Evolutionary conservation across 768 basidiomycete genomes (phyloP).

Genomic region (Collybiopsis confluens): DNA sequence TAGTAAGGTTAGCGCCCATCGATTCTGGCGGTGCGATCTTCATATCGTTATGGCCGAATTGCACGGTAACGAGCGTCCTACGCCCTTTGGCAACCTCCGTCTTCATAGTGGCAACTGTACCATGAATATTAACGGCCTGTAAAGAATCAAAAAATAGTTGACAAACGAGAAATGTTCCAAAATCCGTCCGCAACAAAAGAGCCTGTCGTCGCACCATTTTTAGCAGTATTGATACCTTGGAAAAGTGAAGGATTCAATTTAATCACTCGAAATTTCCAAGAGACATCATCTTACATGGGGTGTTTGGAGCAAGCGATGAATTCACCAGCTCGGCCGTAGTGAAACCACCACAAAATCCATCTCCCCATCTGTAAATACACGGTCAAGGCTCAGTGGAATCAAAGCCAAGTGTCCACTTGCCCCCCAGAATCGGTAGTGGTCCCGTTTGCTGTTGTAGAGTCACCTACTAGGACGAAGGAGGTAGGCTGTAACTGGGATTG

Average conservation of each 20-base stretch:
- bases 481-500: constrained; percentile 12
- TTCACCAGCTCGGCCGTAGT: constrained; percentile 14
- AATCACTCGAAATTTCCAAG: constrained; percentile 2
- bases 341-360: constrained; percentile 34
- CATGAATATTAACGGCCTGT: background rate
- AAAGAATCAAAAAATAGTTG: background rate
- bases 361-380: constrained; percentile 40
- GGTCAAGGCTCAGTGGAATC: constrained; percentile 26
- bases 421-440: constrained; percentile 9
- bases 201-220: constrained; percentile 38
- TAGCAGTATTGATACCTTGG: constrained; percentile 31
- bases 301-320: constrained; percentile 27
- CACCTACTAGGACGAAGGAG: constrained; percentile 36
- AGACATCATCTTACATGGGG: constrained; percentile 21
- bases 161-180: constrained; percentile 26
- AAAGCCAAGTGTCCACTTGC: background rate
- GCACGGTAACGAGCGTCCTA: constrained; percentile 9
- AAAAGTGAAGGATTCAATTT: background rate
- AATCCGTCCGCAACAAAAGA: constrained; percentile 33
- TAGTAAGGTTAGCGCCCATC: constrained; percentile 38
- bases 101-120: constrained; percentile 24
- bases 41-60: constrained; percentile 33
- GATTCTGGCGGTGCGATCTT: constrained; percentile 37
- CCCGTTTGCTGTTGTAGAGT: constrained; percentile 38
- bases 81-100: constrained; percentile 30